phyloP scores from a whole-genome alignment of 192 early-diverging fungal genomes.

The Coemansia sp. region DNA sequence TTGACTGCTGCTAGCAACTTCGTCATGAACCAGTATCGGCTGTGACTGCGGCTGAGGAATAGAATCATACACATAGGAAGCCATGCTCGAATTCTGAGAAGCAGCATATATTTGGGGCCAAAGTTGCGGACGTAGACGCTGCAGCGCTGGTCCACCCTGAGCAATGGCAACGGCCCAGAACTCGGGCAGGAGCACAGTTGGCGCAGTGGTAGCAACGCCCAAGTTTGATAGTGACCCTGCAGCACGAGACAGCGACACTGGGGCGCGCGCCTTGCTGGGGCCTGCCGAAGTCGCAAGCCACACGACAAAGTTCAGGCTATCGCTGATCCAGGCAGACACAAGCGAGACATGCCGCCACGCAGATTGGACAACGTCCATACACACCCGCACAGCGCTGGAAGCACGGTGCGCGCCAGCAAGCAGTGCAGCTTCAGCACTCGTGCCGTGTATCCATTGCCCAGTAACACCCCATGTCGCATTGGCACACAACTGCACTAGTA shows the following conservation, averaged over 20 bases:
- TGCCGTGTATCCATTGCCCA: not conserved
- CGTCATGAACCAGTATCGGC: not conserved
- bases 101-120: conserved; percentile 29
- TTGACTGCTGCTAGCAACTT: not conserved
- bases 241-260: not conserved
- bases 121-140: conserved; percentile 47
- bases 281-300: conserved; percentile 4
- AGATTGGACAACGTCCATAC: not conserved
- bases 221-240: not conserved
- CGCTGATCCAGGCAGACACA: not conserved
- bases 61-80: conserved; percentile 4
- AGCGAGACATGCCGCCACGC: conserved; percentile 2
- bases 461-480: not conserved
- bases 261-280: not conserved
- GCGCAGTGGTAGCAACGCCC: conserved; percentile 16
- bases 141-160: conserved; percentile 25
- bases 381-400: not conserved
- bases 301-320: not conserved
- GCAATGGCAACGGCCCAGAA: conserved; percentile 30
- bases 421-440: not conserved
- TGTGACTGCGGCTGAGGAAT: conserved; percentile 13
- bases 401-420: not conserved
- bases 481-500: not conserved
- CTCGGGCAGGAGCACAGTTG: conserved; percentile 32
- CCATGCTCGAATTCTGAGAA: not conserved